phyloP scores from a whole-genome alignment of 1,139 yeast species.

The Eremothecium cymbalariae region DNA sequence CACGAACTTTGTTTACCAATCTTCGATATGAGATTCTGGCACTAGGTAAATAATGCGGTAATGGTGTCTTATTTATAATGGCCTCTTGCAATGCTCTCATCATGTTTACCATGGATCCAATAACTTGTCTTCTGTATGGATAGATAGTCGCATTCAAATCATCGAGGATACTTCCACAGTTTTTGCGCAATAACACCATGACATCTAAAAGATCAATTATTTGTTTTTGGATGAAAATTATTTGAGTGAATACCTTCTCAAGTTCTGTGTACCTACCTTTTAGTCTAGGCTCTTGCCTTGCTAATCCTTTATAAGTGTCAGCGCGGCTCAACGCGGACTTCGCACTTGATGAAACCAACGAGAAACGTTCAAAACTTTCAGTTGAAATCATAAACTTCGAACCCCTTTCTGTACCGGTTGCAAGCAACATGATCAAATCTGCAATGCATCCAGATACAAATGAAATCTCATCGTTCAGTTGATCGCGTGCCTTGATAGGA shows the following conservation, averaged over 20 bases:
- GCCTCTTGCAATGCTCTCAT: conserved; percentile 40
- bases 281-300: conserved; percentile 42
- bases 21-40: conserved; percentile 42
- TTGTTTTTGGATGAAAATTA: conserved; percentile 40
- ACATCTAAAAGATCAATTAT: conserved; percentile 43
- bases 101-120: conserved; percentile 34
- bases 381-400: conserved; percentile 23
- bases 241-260: conserved; percentile 37
- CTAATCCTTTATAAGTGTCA: conserved; percentile 35
- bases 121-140: conserved; percentile 39
- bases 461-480: conserved; percentile 37
- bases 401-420: conserved; percentile 38
- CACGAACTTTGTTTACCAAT: conserved; percentile 37
- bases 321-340: conserved; percentile 37
- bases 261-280: conserved; percentile 39
- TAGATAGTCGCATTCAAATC: conserved; percentile 37
- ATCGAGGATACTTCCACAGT: conserved; percentile 41
- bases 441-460: conserved; percentile 36
- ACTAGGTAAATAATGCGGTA: conserved; percentile 45
- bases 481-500: conserved; percentile 42
- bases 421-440: conserved; percentile 34
- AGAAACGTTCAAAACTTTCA: conserved; percentile 27
- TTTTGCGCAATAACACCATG: conserved; percentile 36
- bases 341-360: conserved; percentile 32
- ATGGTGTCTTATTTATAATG: conserved; percentile 36